Conservation (phyloP, 2,329 filamentous ascomycete genomes). For the Fusarium haematococcum region DNA sequence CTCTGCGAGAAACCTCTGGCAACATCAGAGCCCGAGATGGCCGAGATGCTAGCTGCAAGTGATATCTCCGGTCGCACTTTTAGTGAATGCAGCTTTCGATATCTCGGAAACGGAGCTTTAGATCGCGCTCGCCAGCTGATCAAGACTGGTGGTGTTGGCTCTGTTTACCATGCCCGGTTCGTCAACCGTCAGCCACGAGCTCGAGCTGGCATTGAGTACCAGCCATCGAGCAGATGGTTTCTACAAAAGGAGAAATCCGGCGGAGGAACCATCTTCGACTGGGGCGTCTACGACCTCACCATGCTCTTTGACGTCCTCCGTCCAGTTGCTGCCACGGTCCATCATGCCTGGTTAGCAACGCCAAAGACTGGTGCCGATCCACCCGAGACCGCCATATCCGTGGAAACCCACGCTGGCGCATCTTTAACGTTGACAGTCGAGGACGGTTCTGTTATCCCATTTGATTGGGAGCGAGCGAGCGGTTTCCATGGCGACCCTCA, state of each 20-base stretch:
- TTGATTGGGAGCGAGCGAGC: conserved; percentile 21
- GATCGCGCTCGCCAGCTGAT: conserved; percentile 18
- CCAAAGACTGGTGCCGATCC: conserved; percentile 12
- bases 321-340: conserved; percentile 13
- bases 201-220: conserved; percentile 25
- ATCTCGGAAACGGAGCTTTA: conserved; percentile 21
- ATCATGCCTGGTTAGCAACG: conserved; percentile 24
- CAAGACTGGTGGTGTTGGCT: conserved; percentile 5
- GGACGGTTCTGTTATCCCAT: conserved; percentile 12
- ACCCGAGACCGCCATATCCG: conserved; percentile 1
- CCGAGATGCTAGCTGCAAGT: conserved; percentile 18
- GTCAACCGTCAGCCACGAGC: conserved; percentile 23
- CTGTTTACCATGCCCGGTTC: conserved; percentile 23
- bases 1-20: conserved; percentile 28
- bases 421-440: conserved; percentile 12
- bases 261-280: conserved; percentile 23
- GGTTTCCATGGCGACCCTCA: conserved; percentile 22
- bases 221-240: conserved; percentile 26
- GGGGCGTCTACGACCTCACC: conserved; percentile 26
- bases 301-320: conserved; percentile 29
- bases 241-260: conserved; percentile 18
- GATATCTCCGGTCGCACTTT: conserved; percentile 6
- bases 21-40: conserved; percentile 18
- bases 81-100: conserved; percentile 25
- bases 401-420: conserved; percentile 22